Evolutionary conservation across 768 basidiomycete species (phyloP), one percentile per base, ranked within the genome.

Genomic region (Phlegmacium glaucopus): DNA sequence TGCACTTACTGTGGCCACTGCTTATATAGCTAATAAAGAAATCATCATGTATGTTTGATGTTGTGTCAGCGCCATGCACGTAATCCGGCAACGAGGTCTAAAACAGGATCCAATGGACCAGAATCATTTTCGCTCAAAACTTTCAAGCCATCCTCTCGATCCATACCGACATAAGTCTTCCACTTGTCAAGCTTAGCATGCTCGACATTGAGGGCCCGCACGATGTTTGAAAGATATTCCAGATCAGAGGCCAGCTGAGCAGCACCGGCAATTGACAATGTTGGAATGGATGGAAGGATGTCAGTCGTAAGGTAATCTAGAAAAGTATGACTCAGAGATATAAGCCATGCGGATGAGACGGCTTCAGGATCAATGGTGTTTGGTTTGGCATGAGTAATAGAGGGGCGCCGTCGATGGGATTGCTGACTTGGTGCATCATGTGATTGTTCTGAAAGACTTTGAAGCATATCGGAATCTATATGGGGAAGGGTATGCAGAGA

Each of bases 311-410:
- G 72, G 61, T 94, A 79, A 2, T 79, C 72, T 30, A 95, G 73
- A 38, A 94, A 79, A 10, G 85, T 77, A 39, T 88, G 83, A 0
- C 91, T 88, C n/a, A 98, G 78, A 8, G 92, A 94, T 28, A 87
- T 80, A 9, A 98, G 80, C 94, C 95, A 98, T 1, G 90, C 86
- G 1, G 90, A 85, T 4, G 92, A 83, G 13, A 97, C 87, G 2
- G 79, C 75, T 62, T 94, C 94, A 4, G 90, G 82, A 42, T 84
- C 79, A 42, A 89, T 67, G 7, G 63, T 52, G 29, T 54, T 61
- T 32, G 63, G 56, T 50, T 69, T 77, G 12, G 63, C 48, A 39
- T 55, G 58, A 18, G 10, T 34, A 34, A 70, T 51, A 25, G 79
- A 74, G 37, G 72, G 63, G 37, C 72, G 72, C 42, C 74, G 72